Conservation (phyloP, 805 yeast genomes). For the Pichia cephalocereana region DNA sequence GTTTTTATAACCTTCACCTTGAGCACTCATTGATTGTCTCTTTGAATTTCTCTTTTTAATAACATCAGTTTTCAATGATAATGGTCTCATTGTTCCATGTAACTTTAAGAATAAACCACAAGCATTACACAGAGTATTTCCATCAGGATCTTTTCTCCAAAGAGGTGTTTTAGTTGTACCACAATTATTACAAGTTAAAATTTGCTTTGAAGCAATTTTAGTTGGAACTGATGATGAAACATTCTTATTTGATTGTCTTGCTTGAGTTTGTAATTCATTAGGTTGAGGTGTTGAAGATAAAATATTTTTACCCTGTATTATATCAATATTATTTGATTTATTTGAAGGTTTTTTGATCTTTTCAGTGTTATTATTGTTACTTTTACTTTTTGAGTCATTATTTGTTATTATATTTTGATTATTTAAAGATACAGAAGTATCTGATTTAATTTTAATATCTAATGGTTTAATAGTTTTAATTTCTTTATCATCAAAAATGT, state of each 20-base stretch:
- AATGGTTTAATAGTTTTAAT: slow-evolving; percentile 7
- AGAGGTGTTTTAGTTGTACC: slow-evolving; percentile 52
- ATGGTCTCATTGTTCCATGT: slow-evolving; percentile 55
- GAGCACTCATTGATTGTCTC: slow-evolving; percentile 20
- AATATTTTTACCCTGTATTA: neutral
- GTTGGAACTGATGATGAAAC: slow-evolving; percentile 15
- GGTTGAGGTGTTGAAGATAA: slow-evolving; percentile 4
- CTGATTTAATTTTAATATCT: slow-evolving; percentile 15
- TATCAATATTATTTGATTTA: neutral
- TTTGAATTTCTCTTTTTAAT: slow-evolving; percentile 49
- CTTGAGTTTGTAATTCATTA: slow-evolving; percentile 4
- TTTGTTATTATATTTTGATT: slow-evolving; percentile 15
- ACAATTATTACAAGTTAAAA: slow-evolving; percentile 45
- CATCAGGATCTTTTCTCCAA: slow-evolving; percentile 52
- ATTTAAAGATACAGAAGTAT: slow-evolving; percentile 17
- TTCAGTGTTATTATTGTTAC: neutral
- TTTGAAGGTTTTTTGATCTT: neutral
- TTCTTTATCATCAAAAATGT: neutral
- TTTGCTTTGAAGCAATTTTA: slow-evolving; percentile 9
- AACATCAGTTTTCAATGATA: slow-evolving; percentile 62
- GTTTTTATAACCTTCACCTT: slow-evolving; percentile 13
- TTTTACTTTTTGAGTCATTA: neutral
- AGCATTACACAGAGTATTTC: slow-evolving; percentile 55
- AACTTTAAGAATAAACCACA: slow-evolving; percentile 53
- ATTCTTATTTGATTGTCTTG: slow-evolving; percentile 4